phyloP scores from a whole-genome alignment of 208 protist species.

The Angomonas deanei region DNA sequence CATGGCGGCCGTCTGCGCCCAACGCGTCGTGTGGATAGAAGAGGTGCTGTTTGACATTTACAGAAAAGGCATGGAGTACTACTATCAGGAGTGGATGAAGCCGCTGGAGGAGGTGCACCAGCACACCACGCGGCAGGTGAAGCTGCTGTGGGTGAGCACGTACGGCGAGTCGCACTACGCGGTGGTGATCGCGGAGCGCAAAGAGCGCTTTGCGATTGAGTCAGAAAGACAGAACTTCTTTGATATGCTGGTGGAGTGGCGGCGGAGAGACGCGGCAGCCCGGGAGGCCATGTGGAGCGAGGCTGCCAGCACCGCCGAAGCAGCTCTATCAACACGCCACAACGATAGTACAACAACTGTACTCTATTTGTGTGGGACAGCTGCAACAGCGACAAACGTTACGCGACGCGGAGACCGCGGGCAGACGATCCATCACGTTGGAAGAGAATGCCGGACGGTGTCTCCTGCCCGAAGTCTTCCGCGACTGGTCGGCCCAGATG shows the following conservation, averaged over 20 bases:
- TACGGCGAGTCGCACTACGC: slow-evolving; percentile 42
- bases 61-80: slow-evolving; percentile 19
- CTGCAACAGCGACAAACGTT: slow-evolving; percentile 16
- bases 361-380: slow-evolving; percentile 22
- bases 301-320: background rate
- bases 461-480: background rate
- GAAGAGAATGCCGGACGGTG: slow-evolving; percentile 21
- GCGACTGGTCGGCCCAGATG: slow-evolving; percentile 7
- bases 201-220: slow-evolving; percentile 28
- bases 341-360: slow-evolving; percentile 13
- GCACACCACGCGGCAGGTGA: slow-evolving; percentile 24
- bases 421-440: slow-evolving; percentile 12
- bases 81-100: slow-evolving; percentile 40
- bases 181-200: slow-evolving; percentile 30
- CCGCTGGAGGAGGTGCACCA: slow-evolving; percentile 29
- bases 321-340: background rate
- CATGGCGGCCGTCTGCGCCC: slow-evolving; percentile 11
- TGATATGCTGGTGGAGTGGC: slow-evolving; percentile 15
- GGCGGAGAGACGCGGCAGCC: slow-evolving; percentile 16
- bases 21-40: slow-evolving; percentile 39
- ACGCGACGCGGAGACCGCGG: background rate
- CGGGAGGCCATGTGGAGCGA: slow-evolving; percentile 22
- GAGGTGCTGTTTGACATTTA: slow-evolving; percentile 39
- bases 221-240: slow-evolving; percentile 35
- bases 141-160: slow-evolving; percentile 24